These are phyloP conservation scores for Cicer yamashitae DNA, from an alignment of 306 rosid species.

Conservation along the genomic window DNA sequence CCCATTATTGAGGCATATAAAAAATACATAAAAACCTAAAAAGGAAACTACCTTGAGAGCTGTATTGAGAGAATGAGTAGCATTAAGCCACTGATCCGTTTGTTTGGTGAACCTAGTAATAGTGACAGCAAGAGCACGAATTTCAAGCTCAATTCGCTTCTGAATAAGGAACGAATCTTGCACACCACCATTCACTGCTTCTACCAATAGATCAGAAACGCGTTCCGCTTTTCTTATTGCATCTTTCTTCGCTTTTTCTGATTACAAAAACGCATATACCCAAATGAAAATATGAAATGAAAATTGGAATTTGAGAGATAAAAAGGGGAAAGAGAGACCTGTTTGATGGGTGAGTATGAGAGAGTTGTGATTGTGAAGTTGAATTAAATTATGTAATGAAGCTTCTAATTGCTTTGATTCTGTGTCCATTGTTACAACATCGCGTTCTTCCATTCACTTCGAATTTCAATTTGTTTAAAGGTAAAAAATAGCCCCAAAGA, in stretches of 20 bases:
- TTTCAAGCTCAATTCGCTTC: conserved; percentile 85
- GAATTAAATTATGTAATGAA: conserved; percentile 56
- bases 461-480: background rate
- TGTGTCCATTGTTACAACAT: background rate
- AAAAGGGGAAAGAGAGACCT: conserved; percentile 45
- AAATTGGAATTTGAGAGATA: background rate
- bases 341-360: conserved; percentile 57
- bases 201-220: conserved; percentile 79
- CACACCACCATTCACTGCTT: conserved; percentile 81
- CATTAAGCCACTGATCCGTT: conserved; percentile 87
- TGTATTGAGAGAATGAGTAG: conserved; percentile 75
- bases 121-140: conserved; percentile 65
- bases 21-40: background rate
- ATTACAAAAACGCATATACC: background rate
- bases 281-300: background rate
- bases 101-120: conserved; percentile 74
- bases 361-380: conserved; percentile 61
- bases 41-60: conserved; percentile 67
- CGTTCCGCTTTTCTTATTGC: conserved; percentile 64
- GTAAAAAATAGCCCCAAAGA: background rate
- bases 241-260: conserved; percentile 77
- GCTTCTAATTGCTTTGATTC: conserved; percentile 62
- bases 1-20: background rate
- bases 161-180: conserved; percentile 72
- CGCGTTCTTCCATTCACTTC: conserved; percentile 1